phyloP scores from a whole-genome alignment of 352 stramenopile species.

The Globisporangium paddicum region DNA sequence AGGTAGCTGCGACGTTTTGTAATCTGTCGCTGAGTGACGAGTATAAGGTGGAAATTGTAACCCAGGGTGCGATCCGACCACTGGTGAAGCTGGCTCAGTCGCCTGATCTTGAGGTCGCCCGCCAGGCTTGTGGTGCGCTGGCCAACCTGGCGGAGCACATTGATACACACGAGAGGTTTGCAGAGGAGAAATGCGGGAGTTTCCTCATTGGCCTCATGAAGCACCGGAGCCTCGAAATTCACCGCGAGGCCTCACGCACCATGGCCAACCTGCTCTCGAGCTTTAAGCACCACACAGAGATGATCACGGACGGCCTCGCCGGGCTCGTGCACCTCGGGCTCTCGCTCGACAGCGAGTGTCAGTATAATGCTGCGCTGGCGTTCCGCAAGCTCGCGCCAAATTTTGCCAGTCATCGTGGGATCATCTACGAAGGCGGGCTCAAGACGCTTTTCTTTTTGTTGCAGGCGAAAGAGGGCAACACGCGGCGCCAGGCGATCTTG shows the following conservation, averaged over 20 bases:
- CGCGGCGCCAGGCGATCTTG: constrained; percentile 85
- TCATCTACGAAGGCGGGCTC: constrained; percentile 88
- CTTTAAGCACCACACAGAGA: constrained; percentile 87
- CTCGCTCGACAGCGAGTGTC: constrained; percentile 89
- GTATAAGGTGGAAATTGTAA: constrained; percentile 90
- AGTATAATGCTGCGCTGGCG: constrained; percentile 93
- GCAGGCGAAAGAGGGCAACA: constrained; percentile 89
- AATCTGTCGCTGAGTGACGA: constrained; percentile 92
- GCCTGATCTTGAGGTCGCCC: constrained; percentile 89
- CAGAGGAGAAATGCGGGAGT: constrained; percentile 53
- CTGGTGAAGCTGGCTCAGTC: constrained; percentile 87
- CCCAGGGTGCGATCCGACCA: constrained; percentile 64
- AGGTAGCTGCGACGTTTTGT: constrained; percentile 92
- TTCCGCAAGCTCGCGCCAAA: constrained; percentile 95
- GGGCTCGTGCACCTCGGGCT: constrained; percentile 90
- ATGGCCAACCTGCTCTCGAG: constrained; percentile 94
- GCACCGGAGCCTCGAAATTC: constrained; percentile 87
- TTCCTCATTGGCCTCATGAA: constrained; percentile 82
- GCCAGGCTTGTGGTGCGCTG: constrained; percentile 89
- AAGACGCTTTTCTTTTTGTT: constrained; percentile 91
- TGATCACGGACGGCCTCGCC: constrained; percentile 89
- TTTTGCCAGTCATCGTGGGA: constrained; percentile 77
- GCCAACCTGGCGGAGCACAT: constrained; percentile 94
- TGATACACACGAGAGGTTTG: constrained; percentile 91
- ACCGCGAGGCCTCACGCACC: constrained; percentile 90